Base-by-base conservation (phyloP, 2,329 filamentous ascomycete species). In the Podosphaera aphanis region DNA sequence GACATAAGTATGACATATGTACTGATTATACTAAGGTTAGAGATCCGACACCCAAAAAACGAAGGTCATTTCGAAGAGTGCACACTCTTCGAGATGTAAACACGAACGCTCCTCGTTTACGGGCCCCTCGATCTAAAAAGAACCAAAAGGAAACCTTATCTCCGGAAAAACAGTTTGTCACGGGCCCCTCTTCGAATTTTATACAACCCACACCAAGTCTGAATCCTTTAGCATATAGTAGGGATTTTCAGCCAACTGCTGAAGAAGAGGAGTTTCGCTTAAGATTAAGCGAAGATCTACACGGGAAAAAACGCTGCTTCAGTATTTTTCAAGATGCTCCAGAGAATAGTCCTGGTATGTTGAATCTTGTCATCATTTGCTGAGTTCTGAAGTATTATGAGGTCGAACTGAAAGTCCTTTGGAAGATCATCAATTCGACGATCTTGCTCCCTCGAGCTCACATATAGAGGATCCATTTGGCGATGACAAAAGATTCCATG, bases 181-280 rank as follows among this genome's bases (percentile, higher is more conserved):
- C 41, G 39, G 18, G 46, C 23, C 46, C 46, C 16, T 45, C 49
- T 16, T 43, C 48, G n/a, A 18, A 49, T 4, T 46, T 48, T 21
- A 18, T 49, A 29, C 49, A 50, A 16, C 46, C 46, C 31, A 23
- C 48, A 33, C 50, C 51, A 36, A 46, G 44, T 25, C 47, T 52
- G n/a, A 57, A 57, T 44, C 53, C 53, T 15, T 48, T 55, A 16
- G 50, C 49, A 20, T 35, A 45, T 18, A 21, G 43, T 35, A 43
- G 46, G 23, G 25, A 46, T 43, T 53, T 54, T 43, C 45, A 50
- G 35, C 52, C 55, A 33, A 56, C 47, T 27, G 44, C 48, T 11
- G 57, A 60, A 6, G 57, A 59, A 43, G 57, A 58, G 45, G 57
- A 60, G 38, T 57, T 58, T 46, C 49, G 50, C 48, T 39, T 59